A percentile compares a stretch with the other conserved stretches of the same genome.
These are phyloP conservation scores for Ramaria rubella DNA, from an alignment of 768 basidiomycete genomes.

Conservation along the genomic window DNA sequence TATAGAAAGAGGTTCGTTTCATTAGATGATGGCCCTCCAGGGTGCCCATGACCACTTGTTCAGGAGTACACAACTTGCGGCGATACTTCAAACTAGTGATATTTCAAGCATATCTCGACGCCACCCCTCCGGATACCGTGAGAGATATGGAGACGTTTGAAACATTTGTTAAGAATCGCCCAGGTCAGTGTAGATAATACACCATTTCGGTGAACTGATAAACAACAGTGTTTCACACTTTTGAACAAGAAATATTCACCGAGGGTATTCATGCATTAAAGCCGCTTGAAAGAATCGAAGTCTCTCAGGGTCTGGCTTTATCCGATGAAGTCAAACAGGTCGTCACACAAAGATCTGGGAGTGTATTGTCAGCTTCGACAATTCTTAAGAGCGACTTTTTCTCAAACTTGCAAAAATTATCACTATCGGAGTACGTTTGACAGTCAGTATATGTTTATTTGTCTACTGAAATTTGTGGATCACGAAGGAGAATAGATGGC, in stretches of 20 bases:
- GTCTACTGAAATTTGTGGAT: neutral
- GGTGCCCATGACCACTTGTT: neutral
- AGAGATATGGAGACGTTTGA: constrained; percentile 71
- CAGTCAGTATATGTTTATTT: neutral
- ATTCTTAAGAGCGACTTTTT: constrained; percentile 97
- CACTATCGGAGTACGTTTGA: constrained; percentile 73
- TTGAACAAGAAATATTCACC: constrained; percentile 79
- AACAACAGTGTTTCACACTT: constrained; percentile 80
- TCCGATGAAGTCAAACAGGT: constrained; percentile 89
- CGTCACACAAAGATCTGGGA: constrained; percentile 78
- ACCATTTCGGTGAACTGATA: neutral
- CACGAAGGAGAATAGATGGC: neutral
- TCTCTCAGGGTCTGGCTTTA: constrained; percentile 62
- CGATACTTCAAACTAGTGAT: constrained; percentile 82
- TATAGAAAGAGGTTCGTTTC: constrained; percentile 59
- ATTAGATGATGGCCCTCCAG: neutral
- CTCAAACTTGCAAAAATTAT: constrained; percentile 92
- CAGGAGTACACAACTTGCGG: constrained; percentile 73
- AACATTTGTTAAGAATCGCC: constrained; percentile 73
- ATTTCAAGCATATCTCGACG: constrained; percentile 86
- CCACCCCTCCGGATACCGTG: constrained; percentile 74
- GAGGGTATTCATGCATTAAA: constrained; percentile 76
- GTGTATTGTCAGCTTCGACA: constrained; percentile 82
- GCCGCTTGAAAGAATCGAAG: constrained; percentile 69
- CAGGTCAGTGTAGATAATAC: constrained; percentile 44